A percentile compares a stretch with the other conserved stretches of the same genome.
Evolutionary conservation across 2,329 filamentous ascomycete species (phyloP).

Genomic region (Xylariaceae sp.): DNA sequence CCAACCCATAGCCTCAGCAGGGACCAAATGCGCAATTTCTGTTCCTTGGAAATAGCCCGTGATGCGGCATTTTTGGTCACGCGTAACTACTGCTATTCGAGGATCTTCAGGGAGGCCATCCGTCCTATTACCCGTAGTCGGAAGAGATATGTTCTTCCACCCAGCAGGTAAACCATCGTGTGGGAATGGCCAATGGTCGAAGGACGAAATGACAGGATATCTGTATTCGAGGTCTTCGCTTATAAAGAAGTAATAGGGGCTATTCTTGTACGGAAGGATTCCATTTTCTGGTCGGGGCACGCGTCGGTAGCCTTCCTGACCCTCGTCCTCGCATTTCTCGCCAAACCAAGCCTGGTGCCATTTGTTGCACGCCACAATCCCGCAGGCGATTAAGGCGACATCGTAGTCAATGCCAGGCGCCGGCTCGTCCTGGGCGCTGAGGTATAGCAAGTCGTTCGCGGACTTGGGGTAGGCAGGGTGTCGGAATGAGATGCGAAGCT

Average conservation of each 20-base stretch:
- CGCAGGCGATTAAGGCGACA: not conserved
- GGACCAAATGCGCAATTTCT: not conserved
- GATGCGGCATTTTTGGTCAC: not conserved
- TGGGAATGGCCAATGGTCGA: not conserved
- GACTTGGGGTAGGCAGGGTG: too few relatives aligned
- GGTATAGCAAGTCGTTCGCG: too few relatives aligned
- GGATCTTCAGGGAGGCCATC: too few relatives aligned
- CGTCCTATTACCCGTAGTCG: too few relatives aligned
- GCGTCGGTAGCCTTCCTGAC: not conserved
- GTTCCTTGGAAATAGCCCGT: not conserved
- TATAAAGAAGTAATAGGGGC: not conserved
- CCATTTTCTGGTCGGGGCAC: not conserved
- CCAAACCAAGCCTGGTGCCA: not conserved
- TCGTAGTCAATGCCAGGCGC: not conserved
- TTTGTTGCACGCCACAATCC: not conserved
- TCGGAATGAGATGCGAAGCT: too few relatives aligned
- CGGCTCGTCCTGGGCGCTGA: too few relatives aligned
- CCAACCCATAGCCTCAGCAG: not conserved
- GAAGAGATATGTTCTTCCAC: too few relatives aligned
- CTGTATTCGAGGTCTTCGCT: not conserved
- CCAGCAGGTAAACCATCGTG: not conserved
- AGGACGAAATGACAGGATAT: not conserved
- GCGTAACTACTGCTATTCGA: not conserved
- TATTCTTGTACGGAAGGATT: not conserved
- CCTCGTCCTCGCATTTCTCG: not conserved